Evolutionary conservation across 192 early-diverging fungal species (phyloP).

Genomic region (Chytriomyces hyalinus): DNA sequence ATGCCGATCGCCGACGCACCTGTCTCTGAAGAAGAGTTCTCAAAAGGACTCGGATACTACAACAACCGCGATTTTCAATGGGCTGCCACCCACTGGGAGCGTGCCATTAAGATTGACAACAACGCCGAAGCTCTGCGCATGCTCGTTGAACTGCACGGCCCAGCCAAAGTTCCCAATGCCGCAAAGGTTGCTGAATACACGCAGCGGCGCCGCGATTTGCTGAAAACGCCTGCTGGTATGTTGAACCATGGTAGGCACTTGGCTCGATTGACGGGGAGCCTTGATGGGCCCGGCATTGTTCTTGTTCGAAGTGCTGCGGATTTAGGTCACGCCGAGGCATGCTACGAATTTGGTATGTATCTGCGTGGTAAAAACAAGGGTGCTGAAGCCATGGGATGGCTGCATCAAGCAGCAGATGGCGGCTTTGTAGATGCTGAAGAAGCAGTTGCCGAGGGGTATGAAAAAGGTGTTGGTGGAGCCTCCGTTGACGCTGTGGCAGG

Average conservation of each 20-base stretch:
- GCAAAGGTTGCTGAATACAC: constrained; percentile 35
- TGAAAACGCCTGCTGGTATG: constrained; percentile 29
- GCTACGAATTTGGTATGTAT: constrained; percentile 40
- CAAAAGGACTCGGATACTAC: constrained; percentile 4
- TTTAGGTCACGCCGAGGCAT: constrained; percentile 29
- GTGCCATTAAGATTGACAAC: constrained; percentile 26
- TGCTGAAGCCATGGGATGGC: constrained; percentile 36
- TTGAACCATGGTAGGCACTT: constrained; percentile 32
- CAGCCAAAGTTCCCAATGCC: constrained; percentile 20
- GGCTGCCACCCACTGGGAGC: constrained; percentile 24
- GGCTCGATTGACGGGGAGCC: constrained; percentile 1
- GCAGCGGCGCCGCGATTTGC: constrained; percentile 2
- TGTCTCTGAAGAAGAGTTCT: constrained; percentile 16
- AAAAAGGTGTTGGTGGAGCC: constrained; percentile 30
- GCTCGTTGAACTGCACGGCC: constrained; percentile 24
- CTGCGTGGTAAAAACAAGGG: constrained; percentile 31
- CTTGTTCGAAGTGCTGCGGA: constrained; percentile 35
- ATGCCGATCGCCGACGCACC: constrained; percentile 8
- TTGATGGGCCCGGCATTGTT: constrained; percentile 32
- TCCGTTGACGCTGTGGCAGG: constrained; percentile 27
- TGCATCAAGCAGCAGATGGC: constrained; percentile 33
- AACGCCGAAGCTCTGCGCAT: constrained; percentile 33
- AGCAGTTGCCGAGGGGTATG: constrained; percentile 38
- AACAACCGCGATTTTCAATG: neutral
- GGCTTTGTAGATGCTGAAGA: constrained; percentile 30